Conservation (phyloP, 257 asterid genomes). For the Przewalskia tangutica region DNA sequence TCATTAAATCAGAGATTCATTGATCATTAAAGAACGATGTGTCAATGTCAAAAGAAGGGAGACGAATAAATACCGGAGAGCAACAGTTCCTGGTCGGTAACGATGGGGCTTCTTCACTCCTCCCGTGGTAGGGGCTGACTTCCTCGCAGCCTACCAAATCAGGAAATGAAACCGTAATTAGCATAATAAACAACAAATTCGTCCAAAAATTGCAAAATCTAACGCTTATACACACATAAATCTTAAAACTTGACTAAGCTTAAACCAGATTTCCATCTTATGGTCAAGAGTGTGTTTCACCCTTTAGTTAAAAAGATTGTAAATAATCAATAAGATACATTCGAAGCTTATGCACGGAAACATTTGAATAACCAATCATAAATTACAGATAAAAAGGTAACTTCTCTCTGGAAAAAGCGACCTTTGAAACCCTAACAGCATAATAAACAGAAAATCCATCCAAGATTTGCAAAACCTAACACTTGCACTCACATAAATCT, state of each 20-base stretch:
- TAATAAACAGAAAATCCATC: neutral
- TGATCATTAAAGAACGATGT: neutral
- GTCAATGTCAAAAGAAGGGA: neutral
- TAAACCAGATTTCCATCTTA: no score
- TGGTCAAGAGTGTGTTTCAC: no score
- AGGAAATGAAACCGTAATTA: neutral
- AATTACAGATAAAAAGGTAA: no score
- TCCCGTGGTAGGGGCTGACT: conserved; percentile 67
- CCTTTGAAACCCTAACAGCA: neutral
- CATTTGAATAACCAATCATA: no score
- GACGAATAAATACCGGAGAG: conserved; percentile 41
- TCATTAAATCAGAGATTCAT: neutral
- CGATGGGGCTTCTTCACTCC: conserved; percentile 89
- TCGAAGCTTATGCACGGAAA: no score
- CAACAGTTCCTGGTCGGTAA: conserved; percentile 71
- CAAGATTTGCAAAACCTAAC: neutral
- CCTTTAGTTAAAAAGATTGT: no score
- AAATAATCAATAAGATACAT: no score
- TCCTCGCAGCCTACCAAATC: conserved; percentile 50
- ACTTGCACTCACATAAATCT: neutral
- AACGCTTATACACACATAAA: no score
- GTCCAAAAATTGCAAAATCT: no score
- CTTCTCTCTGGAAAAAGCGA: neutral
- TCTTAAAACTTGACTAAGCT: no score
- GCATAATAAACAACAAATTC: no score